These are phyloP conservation scores for Decorospora gaudefroyi DNA, from an alignment of 2,329 filamentous ascomycete species.

Conservation along the genomic window DNA sequence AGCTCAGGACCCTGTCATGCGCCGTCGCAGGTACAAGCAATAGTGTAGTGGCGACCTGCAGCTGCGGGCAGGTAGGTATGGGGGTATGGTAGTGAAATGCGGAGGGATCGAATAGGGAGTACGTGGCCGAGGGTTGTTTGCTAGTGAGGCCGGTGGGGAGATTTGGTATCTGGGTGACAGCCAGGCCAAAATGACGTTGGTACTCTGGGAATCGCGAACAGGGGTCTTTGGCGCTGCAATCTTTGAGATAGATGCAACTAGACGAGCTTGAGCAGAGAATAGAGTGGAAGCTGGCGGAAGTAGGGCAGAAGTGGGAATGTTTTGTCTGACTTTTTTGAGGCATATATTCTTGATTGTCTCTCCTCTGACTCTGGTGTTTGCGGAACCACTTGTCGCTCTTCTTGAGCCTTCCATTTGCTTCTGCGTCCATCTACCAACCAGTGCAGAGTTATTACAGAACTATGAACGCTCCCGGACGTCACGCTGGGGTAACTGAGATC, in stretches of 20 bases:
- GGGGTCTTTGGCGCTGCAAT: slow-evolving; percentile 25
- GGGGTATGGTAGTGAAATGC: slow-evolving; percentile 2
- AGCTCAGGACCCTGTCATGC: slow-evolving; percentile 31
- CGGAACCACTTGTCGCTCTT: slow-evolving; percentile 21
- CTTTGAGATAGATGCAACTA: slow-evolving; percentile 6
- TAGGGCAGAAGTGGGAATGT: neutral
- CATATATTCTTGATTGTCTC: slow-evolving; percentile 15
- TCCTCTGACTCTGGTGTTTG: slow-evolving; percentile 32
- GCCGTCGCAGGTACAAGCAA: slow-evolving; percentile 22
- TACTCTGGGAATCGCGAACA: slow-evolving; percentile 21
- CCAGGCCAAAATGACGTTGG: slow-evolving; percentile 36
- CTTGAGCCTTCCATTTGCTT: slow-evolving; percentile 36
- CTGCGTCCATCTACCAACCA: slow-evolving; percentile 8
- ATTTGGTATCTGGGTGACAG: slow-evolving; percentile 9
- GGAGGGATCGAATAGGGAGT: slow-evolving; percentile 1
- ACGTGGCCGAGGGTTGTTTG: neutral
- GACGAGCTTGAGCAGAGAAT: slow-evolving; percentile 1
- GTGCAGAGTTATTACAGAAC: neutral
- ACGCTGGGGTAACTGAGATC: too few species aligned
- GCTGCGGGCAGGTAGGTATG: slow-evolving; percentile 15
- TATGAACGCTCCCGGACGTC: too few species aligned
- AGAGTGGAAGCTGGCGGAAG: neutral
- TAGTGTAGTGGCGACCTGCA: slow-evolving; percentile 23
- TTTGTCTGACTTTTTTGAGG: slow-evolving; percentile 19
- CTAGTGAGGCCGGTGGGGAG: slow-evolving; percentile 22